Evolutionary conservation across 2,329 filamentous ascomycete species (phyloP).

Genomic region (Leptographium flavum): DNA sequence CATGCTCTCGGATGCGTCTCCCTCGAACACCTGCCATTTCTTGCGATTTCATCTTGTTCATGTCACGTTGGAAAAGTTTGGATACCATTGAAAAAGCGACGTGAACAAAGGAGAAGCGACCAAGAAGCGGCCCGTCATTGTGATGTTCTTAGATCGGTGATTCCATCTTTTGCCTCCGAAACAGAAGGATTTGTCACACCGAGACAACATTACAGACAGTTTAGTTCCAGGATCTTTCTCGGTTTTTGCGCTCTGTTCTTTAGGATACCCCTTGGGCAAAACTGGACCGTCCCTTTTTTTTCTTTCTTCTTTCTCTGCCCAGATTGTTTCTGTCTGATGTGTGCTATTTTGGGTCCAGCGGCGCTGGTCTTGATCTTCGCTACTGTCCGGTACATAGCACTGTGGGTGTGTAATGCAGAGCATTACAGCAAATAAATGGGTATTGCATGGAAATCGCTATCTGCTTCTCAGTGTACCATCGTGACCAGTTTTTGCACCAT

Average conservation of each 20-base stretch:
- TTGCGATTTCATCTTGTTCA: neutral
- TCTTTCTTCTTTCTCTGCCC: neutral
- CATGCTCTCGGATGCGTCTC: neutral
- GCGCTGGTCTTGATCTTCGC: neutral
- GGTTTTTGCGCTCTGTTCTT: neutral
- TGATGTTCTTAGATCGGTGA: no score
- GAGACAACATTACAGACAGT: no score
- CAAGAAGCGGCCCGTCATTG: neutral
- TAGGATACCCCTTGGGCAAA: conserved; percentile 1
- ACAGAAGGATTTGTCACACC: no score
- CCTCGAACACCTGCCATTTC: neutral
- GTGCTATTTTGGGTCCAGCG: neutral
- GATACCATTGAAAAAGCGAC: neutral
- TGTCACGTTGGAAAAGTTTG: neutral
- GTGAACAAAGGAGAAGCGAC: neutral
- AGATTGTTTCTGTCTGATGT: neutral
- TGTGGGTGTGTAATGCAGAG: neutral
- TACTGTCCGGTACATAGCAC: neutral
- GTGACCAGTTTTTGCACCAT: neutral
- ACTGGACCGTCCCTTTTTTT: neutral
- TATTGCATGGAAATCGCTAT: neutral
- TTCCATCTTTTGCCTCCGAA: no score
- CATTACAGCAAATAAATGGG: neutral
- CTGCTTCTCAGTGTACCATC: neutral
- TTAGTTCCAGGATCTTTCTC: neutral